phyloP scores from a whole-genome alignment of 768 basidiomycete species.

The Lactarius quietus region DNA sequence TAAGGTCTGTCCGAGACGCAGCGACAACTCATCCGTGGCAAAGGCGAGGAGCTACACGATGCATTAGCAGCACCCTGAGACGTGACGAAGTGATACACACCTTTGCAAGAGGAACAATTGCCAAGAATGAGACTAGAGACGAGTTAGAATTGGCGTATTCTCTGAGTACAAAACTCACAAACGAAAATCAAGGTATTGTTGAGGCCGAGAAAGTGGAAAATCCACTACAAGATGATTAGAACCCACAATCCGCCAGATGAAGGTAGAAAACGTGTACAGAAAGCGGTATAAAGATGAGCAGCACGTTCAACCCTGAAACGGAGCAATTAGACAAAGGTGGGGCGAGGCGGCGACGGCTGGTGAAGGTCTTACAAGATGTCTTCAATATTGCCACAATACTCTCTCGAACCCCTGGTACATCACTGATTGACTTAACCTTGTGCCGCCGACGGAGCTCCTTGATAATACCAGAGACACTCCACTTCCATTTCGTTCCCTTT shows the following conservation, averaged over 20 bases:
- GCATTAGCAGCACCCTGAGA: neutral
- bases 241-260: slow-evolving; percentile 5
- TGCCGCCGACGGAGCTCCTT: neutral
- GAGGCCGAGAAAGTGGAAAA: slow-evolving; percentile 55
- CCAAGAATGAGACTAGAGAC: slow-evolving; percentile 62
- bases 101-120: slow-evolving; percentile 84
- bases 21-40: slow-evolving; percentile 80
- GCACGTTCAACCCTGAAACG: slow-evolving; percentile 59
- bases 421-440: slow-evolving; percentile 33
- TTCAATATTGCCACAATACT: slow-evolving; percentile 53
- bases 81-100: slow-evolving; percentile 33
- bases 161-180: slow-evolving; percentile 44
- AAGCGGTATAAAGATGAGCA: slow-evolving; percentile 68
- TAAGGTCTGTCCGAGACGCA: slow-evolving; percentile 78
- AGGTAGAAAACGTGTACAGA: slow-evolving; percentile 42
- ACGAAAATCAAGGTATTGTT: slow-evolving; percentile 64
- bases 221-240: slow-evolving; percentile 53
- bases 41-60: slow-evolving; percentile 63
- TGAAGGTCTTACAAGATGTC: slow-evolving; percentile 50
- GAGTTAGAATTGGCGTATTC: neutral
- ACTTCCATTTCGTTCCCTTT: neutral
- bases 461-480: neutral
- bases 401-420: slow-evolving; percentile 42
- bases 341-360: neutral
- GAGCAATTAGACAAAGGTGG: neutral